Percentiles rank a stretch among this genome's conserved stretches.
phyloP scores from a whole-genome alignment of 139 green algal species.

The Chlamydomonas incerta region DNA sequence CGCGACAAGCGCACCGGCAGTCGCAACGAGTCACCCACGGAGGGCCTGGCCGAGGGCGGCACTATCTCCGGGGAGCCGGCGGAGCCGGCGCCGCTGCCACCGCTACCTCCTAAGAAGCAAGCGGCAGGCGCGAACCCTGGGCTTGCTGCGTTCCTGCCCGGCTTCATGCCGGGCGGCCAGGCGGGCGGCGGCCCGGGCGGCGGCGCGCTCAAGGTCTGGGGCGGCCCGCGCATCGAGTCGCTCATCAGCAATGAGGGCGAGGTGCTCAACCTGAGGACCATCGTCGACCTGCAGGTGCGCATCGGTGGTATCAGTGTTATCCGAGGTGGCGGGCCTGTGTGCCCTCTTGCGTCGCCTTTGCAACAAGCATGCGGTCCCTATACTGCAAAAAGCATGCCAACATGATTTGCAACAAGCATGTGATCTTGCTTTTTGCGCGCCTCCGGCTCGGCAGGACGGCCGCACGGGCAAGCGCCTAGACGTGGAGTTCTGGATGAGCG shows the following conservation, averaged over 20 bases:
- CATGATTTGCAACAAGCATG: no score
- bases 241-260: slow-evolving; percentile 53
- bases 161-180: not conserved
- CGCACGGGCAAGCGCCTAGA: slow-evolving; percentile 29
- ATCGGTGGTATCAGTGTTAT: no score
- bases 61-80: no score
- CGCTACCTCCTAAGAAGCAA: not conserved
- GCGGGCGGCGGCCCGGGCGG: not conserved
- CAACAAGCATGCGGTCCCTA: no score
- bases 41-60: no score
- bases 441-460: slow-evolving; percentile 7
- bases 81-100: no score
- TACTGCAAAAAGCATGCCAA: no score
- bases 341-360: no score
- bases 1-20: no score
- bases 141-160: slow-evolving; percentile 12
- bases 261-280: slow-evolving; percentile 39
- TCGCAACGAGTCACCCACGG: no score
- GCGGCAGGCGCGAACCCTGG: not conserved
- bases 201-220: not conserved
- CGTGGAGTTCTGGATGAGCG: slow-evolving; percentile 56
- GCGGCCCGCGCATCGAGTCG: slow-evolving; percentile 44
- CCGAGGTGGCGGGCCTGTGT: not conserved
- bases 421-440: no score
- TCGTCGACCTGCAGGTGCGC: slow-evolving; percentile 52